Base-by-base conservation (phyloP, 371 early-diverging fungal species). In the Cladochytrium tenue region DNA sequence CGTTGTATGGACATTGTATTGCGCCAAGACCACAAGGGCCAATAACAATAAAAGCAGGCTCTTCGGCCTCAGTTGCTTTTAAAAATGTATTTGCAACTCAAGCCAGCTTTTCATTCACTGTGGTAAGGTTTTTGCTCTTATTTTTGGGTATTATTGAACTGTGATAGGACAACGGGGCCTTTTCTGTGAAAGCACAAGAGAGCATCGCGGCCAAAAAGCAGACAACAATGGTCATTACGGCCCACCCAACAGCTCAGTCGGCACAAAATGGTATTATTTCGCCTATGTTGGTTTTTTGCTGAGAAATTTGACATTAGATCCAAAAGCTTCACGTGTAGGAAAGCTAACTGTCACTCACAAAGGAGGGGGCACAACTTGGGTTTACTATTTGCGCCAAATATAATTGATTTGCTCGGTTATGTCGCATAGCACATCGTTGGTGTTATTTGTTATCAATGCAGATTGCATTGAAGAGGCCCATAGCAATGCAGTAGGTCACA, bases 11-110 rank as follows among this genome's bases (percentile, higher is more conserved):
- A 0, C 81, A 82, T 60, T 84, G 83, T 64, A 60, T 67, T 0
- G 57, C 72, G 3, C 86, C 86, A 0, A 61, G 73, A 36, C 86
- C 86, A 1, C 86, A 85, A 62, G 86, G 86, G 1, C 86, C 86
- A 10, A 81, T 84, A 58, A 53, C 69, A 0, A 69, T 85, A 35
- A 80, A 78, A 59, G 27, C 73, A 17, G 86, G 86, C 3, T 56
- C 73, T 7, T 32, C 72, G 1, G 58, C 81, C 0, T 36, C 74
- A 0, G 63, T 85, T 0, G 64, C 79, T 2, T 85, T 85, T 74
- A 85, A 83, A 51, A 85, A 85, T 57, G 81, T 84, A 23, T 80
- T 81, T 55, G 62, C 68, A 13, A n/a, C 62, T 0, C 55, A 65
- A 2, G 80, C 86, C 0, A 71, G 77, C 1, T 85, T 84, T 58